Conservation (phyloP, 306 rosid species). For the Corylus avellana region DNA sequence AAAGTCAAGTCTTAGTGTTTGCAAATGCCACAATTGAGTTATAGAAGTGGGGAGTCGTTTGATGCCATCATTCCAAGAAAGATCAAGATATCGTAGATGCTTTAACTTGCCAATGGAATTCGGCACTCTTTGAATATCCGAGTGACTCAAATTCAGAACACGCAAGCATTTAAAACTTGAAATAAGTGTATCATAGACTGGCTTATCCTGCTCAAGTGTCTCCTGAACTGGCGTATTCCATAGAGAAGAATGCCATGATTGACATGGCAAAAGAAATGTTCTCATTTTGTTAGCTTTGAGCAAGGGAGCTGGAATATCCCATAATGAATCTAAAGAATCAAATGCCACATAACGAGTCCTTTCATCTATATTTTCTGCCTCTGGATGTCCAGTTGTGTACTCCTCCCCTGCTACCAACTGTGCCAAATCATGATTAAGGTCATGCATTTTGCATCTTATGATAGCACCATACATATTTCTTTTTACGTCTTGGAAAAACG, state of each 20-base stretch:
- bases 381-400: background rate
- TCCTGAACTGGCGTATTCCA: background rate
- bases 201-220: background rate
- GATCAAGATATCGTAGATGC: constrained; percentile 13
- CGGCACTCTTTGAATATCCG: background rate
- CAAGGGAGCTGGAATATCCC: background rate
- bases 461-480: background rate
- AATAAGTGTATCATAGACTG: too few relatives aligned
- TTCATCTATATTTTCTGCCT: background rate
- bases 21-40: background rate
- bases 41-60: background rate
- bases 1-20: background rate
- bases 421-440: constrained; percentile 21
- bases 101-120: background rate
- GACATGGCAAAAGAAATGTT: background rate
- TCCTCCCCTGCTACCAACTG: background rate
- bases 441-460: background rate
- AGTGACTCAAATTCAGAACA: background rate
- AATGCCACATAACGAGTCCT: constrained; percentile 9
- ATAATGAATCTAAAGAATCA: background rate
- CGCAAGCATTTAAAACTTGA: background rate
- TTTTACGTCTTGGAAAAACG: background rate
- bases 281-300: background rate
- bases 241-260: accelerated
- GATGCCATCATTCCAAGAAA: background rate